phyloP scores from a whole-genome alignment of 2,329 filamentous ascomycete species.

The Aspergillus jensenii region DNA sequence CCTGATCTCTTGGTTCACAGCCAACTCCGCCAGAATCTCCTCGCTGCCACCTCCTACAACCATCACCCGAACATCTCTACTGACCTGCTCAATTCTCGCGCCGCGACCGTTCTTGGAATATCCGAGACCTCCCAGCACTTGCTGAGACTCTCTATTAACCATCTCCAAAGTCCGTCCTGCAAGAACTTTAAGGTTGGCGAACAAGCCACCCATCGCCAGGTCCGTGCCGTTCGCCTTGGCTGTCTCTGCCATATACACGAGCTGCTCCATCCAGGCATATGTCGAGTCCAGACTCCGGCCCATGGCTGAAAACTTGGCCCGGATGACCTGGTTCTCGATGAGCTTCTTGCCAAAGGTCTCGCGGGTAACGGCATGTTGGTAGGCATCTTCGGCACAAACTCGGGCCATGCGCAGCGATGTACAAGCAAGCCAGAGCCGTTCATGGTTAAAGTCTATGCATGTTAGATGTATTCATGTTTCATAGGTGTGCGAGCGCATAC shows the following conservation, averaged over 20 bases:
- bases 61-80: constrained; percentile 54
- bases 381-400: constrained; percentile 55
- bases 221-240: constrained; percentile 19
- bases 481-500: constrained; percentile 8
- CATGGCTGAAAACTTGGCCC: constrained; percentile 55
- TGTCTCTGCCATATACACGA: constrained; percentile 48
- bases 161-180: constrained; percentile 52
- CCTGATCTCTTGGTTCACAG: constrained; percentile 49
- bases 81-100: constrained; percentile 54
- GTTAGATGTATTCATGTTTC: background rate
- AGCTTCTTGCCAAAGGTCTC: constrained; percentile 59
- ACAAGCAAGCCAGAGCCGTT: constrained; percentile 59
- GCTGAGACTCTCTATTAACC: constrained; percentile 54
- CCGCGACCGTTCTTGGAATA: constrained; percentile 52
- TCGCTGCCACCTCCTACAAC: constrained; percentile 57
- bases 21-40: constrained; percentile 55
- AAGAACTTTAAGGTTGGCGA: constrained; percentile 45
- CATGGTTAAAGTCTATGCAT: constrained; percentile 54
- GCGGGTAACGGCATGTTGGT: constrained; percentile 52
- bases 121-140: constrained; percentile 55
- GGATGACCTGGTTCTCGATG: constrained; percentile 58
- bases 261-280: constrained; percentile 60
- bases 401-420: constrained; percentile 59
- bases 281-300: constrained; percentile 56
- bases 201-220: constrained; percentile 21